Evolutionary conservation across 1,139 yeast species (phyloP).

Genomic region (Hansenula lynferdii): DNA sequence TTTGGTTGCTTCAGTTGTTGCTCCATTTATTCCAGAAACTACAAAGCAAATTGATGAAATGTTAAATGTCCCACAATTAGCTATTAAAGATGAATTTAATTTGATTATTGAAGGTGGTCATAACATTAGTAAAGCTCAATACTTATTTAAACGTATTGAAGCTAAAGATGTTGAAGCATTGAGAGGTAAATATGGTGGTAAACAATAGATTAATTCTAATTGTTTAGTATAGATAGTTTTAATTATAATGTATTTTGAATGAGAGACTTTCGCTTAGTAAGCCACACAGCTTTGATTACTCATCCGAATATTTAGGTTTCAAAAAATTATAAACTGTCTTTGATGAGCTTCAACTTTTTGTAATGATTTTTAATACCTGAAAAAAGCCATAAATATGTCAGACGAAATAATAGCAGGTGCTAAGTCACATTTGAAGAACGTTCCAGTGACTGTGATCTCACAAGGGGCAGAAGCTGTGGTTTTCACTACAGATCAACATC

Average conservation of each 20-base stretch:
- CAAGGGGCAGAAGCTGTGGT: constrained; percentile 97
- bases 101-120: constrained; percentile 74
- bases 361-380: too few relatives aligned
- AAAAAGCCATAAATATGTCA: too few relatives aligned
- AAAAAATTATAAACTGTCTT: too few relatives aligned
- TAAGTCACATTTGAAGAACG: constrained; percentile 36
- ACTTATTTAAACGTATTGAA: constrained; percentile 87
- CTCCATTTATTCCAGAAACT: constrained; percentile 91
- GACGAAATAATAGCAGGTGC: constrained; percentile 33
- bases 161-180: constrained; percentile 84
- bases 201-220: constrained; percentile 33
- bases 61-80: constrained; percentile 75
- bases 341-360: too few relatives aligned
- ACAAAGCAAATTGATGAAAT: constrained; percentile 65
- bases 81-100: constrained; percentile 73
- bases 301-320: too few relatives aligned
- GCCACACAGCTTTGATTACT: too few relatives aligned
- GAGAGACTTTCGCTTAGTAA: too few relatives aligned
- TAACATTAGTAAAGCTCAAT: constrained; percentile 86
- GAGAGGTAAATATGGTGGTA: constrained; percentile 83
- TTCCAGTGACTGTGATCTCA: constrained; percentile 54
- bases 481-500: constrained; percentile 60
- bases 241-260: too few relatives aligned
- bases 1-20: constrained; percentile 70
- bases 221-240: too few relatives aligned